Evolutionary conservation across 345 rosid genomes (phyloP).

Genomic region (Eucalyptus lansdowneana): DNA sequence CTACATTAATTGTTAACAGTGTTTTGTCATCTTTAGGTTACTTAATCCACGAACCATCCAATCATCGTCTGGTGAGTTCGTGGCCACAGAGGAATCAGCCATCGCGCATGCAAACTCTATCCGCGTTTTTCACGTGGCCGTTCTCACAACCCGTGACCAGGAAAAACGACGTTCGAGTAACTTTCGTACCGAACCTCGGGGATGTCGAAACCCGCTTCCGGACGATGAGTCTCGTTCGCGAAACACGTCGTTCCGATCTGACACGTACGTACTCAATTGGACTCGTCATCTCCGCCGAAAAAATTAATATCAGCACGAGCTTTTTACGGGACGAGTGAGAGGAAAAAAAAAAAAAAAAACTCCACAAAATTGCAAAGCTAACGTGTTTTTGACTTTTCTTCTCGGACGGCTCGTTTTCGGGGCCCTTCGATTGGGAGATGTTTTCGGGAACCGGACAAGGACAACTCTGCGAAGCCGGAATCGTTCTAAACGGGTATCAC

Average conservation of each 20-base stretch:
- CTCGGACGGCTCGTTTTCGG: not conserved
- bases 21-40: not conserved
- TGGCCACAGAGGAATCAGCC: not conserved
- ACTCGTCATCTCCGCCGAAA: not conserved
- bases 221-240: not conserved
- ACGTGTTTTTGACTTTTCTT: not conserved
- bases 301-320: not conserved
- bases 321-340: not conserved
- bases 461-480: not conserved
- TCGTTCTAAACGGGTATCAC: not conserved
- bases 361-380: not conserved
- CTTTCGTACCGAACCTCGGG: not conserved
- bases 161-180: not conserved
- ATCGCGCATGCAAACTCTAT: not conserved
- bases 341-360: too few relatives aligned
- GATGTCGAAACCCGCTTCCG: not conserved
- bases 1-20: not conserved
- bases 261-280: not conserved
- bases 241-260: not conserved
- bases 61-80: not conserved
- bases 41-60: not conserved
- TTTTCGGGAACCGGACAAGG: not conserved
- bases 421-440: not conserved
- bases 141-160: too few relatives aligned
- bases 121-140: not conserved